Base-by-base conservation (phyloP, 106 monocot genomes). In the Triglochin maritima region DNA sequence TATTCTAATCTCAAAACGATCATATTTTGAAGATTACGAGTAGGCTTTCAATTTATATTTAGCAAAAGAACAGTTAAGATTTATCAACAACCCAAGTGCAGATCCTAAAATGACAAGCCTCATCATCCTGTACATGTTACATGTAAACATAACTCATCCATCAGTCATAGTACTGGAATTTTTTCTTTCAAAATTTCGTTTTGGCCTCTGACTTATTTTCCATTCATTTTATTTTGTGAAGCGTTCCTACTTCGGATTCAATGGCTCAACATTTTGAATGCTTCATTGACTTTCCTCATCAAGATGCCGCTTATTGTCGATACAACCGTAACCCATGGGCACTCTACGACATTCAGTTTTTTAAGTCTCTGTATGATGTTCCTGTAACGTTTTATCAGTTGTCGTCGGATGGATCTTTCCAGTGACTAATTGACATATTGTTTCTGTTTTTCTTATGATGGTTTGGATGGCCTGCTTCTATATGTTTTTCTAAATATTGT, bases 201-300 rank as follows among this genome's bases (percentile, higher is more conserved):
- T 45, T 62, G 62, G 12, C 46, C 11, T 4, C 43, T 43, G 13
- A 62, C 4, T 0, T 2, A 45, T 45, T 62, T 45, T 46, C 46
- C 46, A 9, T 45, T 62, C 62, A 12, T 13, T 62, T 62, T 14
- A 11, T 11, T 17, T 16, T 47, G 29, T 51, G 12, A 72, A 83
- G 79, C 69, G 83, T 15, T 79, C 83, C 2, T 79, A 53, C 47
- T 72, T 83, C 17, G 79, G 79, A 46, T 83, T 72, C 79, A 83
- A 79, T 41, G 83, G 83, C 46, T 73, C 79, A 11, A 70, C 80
- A 47, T 76, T 80, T 56, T 80, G 69, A 80, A 49, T 53, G 29
- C 52, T 11, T 52, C 54, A 7, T 52, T 8, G 11, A 8, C 52
- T 6, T 8, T 52, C 11, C 11, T 52, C 11, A 52, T 8, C 52